phyloP scores from a whole-genome alignment of 352 stramenopile genomes.

The Phytopythium aichiense region DNA sequence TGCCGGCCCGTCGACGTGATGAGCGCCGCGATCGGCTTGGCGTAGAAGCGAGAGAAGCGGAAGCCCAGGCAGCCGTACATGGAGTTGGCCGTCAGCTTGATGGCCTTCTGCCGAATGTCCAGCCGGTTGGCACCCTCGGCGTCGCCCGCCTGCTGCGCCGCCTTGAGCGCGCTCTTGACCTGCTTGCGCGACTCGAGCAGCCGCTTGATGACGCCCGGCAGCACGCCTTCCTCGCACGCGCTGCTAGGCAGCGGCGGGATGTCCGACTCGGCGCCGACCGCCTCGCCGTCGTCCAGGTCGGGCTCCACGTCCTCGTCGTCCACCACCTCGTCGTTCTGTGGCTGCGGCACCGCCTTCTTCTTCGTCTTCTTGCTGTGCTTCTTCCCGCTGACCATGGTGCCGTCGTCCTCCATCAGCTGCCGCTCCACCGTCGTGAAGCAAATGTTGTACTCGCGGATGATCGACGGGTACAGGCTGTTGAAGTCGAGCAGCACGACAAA shows the following conservation, averaged over 20 bases:
- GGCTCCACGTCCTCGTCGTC: conserved; percentile 80
- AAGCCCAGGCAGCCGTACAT: conserved; percentile 99
- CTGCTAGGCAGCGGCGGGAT: conserved; percentile 82
- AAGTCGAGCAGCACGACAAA: conserved; percentile 99
- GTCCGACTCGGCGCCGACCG: conserved; percentile 64
- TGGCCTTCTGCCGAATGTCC: conserved; percentile 99
- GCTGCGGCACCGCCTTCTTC: conserved; percentile 47
- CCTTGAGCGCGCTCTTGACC: conserved; percentile 98
- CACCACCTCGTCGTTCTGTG: conserved; percentile 67
- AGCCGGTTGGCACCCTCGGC: conserved; percentile 85
- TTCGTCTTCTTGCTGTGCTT: conserved; percentile 66
- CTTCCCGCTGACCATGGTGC: conserved; percentile 17
- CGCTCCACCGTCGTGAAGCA: conserved; percentile 6
- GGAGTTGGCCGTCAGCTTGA: conserved; percentile 99
- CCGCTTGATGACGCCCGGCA: conserved; percentile 97
- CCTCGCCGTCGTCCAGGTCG: conserved; percentile 52
- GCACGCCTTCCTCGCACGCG: conserved; percentile 82
- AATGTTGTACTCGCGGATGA: conserved; percentile 87
- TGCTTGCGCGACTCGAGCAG: conserved; percentile 96
- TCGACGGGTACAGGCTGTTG: conserved; percentile 99
- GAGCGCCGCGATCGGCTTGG: conserved; percentile 98
- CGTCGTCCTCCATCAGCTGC: conserved; percentile 50
- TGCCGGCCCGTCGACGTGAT: conserved; percentile 98
- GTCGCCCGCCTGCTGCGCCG: conserved; percentile 88
- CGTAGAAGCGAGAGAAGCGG: conserved; percentile 97